phyloP scores from a whole-genome alignment of 805 yeast genomes.

The Yarrowia sp. region DNA sequence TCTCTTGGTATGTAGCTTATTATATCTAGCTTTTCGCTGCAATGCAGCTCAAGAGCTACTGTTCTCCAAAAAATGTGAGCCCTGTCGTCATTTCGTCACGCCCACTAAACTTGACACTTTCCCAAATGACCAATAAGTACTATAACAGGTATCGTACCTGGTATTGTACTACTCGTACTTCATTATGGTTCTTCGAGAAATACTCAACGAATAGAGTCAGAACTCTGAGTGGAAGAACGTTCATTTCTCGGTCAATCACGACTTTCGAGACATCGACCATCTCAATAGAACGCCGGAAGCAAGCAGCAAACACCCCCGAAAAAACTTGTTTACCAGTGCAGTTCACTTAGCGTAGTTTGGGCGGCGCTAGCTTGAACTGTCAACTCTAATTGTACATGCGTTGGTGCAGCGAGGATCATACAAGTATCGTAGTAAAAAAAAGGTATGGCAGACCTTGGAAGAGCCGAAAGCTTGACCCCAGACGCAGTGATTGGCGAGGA shows the following conservation, averaged over 20 bases:
- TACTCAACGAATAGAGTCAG: not conserved
- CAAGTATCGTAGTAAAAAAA: not conserved
- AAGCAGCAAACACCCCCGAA: not conserved
- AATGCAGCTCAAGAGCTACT: not conserved
- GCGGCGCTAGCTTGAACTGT: not conserved
- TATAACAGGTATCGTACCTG: too few species aligned
- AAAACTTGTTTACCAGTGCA: not conserved
- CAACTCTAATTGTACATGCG: not conserved
- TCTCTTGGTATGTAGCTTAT: constrained; percentile 11
- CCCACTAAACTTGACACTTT: too few species aligned
- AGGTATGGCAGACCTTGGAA: not conserved
- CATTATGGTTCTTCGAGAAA: not conserved
- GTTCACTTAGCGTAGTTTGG: not conserved
- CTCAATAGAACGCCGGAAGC: not conserved
- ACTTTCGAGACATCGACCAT: not conserved
- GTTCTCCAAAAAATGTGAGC: not conserved
- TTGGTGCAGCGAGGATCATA: not conserved
- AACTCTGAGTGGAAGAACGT: not conserved
- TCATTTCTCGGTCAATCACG: not conserved
- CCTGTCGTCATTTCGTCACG: not conserved
- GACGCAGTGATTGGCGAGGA: not conserved
- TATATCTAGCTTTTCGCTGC: not conserved
- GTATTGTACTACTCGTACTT: too few species aligned
- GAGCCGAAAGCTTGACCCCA: constrained; percentile 18
- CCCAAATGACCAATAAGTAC: too few species aligned